Conservation (phyloP, 2,329 filamentous ascomycete species). For the Hirsutella rhossiliensis region DNA sequence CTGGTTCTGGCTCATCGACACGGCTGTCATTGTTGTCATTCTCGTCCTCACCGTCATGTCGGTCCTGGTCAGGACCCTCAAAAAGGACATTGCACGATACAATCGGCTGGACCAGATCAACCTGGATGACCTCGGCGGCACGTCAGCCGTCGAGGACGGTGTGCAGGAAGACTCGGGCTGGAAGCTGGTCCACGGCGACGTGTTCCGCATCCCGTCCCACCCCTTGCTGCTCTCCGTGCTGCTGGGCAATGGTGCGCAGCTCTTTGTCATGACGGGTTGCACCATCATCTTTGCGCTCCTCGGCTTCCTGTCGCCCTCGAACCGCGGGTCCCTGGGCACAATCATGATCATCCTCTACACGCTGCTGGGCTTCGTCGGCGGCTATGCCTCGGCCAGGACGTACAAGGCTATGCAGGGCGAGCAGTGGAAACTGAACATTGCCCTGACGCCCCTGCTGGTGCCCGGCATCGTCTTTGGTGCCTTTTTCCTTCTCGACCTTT, state of each 20-base stretch:
- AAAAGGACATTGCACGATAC: conserved; percentile 93
- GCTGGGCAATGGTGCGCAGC: conserved; percentile 84
- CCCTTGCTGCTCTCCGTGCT: conserved; percentile 78
- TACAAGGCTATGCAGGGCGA: conserved; percentile 94
- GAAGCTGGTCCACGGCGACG: conserved; percentile 96
- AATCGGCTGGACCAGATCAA: conserved; percentile 88
- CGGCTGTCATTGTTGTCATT: conserved; percentile 87
- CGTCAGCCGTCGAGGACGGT: conserved; percentile 71
- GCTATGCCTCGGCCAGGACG: conserved; percentile 77
- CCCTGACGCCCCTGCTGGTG: conserved; percentile 73
- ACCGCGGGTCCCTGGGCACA: conserved; percentile 85
- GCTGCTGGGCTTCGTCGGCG: conserved; percentile 81
- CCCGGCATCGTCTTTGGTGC: conserved; percentile 74
- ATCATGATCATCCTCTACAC: conserved; percentile 92
- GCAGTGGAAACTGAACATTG: conserved; percentile 88
- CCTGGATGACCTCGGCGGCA: conserved; percentile 77
- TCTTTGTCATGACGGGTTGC: conserved; percentile 94
- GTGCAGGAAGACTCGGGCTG: conserved; percentile 96
- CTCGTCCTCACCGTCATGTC: conserved; percentile 84
- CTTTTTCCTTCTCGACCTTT: conserved; percentile 93
- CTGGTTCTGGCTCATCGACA: conserved; percentile 97
- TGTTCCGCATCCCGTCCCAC: conserved; percentile 78
- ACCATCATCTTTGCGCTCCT: conserved; percentile 90
- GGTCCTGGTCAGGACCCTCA: conserved; percentile 77
- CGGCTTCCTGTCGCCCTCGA: conserved; percentile 90